A percentile compares a stretch with the other conserved stretches of the same genome.
phyloP scores from a whole-genome alignment of 2,329 filamentous ascomycete species.

The Fonsecaea multimorphosa region DNA sequence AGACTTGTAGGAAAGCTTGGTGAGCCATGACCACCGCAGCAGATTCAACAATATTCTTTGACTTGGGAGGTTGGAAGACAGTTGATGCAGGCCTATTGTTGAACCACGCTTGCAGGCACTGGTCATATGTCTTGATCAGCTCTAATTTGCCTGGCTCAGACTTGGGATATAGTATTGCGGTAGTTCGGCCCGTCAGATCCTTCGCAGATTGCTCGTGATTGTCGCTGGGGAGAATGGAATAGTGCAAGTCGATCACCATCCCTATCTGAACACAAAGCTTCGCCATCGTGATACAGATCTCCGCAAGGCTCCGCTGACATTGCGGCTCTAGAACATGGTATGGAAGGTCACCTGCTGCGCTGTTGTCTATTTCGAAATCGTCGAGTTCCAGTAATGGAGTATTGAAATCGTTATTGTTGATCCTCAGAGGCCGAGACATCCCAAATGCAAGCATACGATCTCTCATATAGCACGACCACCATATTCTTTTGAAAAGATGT shows the following conservation, averaged over 20 bases:
- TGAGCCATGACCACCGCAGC: neutral
- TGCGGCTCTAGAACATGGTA: neutral
- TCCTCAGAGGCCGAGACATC: constrained; percentile 87
- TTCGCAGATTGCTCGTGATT: neutral
- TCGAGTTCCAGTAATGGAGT: constrained; percentile 44
- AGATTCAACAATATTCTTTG: neutral
- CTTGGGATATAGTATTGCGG: constrained; percentile 10
- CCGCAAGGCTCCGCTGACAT: constrained; percentile 6
- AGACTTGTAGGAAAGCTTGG: constrained; percentile 8
- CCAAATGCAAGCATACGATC: constrained; percentile 88
- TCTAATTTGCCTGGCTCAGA: neutral
- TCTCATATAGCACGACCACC: constrained; percentile 97
- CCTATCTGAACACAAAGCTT: constrained; percentile 2
- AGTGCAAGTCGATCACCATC: constrained; percentile 8
- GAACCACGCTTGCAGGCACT: constrained; percentile 1
- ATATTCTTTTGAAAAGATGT: constrained; percentile 89
- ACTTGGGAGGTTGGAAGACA: constrained; percentile 2
- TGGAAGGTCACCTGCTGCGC: neutral
- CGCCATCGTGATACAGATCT: constrained; percentile 12
- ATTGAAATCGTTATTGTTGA: constrained; percentile 72
- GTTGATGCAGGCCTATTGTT: constrained; percentile 5
- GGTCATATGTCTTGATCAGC: neutral
- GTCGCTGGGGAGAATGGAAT: constrained; percentile 10
- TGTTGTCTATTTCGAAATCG: constrained; percentile 16
- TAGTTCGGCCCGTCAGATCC: neutral